A percentile compares a stretch with the other conserved stretches of the same genome.
These are phyloP conservation scores for Scortechinia acanthostroma DNA, from an alignment of 2,329 filamentous ascomycete species.

Conservation along the genomic window DNA sequence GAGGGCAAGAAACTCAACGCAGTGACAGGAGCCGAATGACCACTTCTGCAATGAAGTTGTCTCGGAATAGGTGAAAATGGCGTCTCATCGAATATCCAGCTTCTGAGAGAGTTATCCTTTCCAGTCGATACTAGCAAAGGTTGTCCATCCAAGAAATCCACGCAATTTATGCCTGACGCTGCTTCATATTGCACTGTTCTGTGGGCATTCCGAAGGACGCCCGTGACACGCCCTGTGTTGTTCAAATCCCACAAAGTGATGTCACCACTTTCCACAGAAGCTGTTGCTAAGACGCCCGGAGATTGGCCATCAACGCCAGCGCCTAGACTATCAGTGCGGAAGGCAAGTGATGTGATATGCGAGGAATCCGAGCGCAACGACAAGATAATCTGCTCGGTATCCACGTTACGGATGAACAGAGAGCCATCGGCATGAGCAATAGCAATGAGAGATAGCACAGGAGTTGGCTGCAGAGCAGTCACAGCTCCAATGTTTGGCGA, in stretches of 20 bases:
- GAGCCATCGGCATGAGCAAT: constrained; percentile 79
- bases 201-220: constrained; percentile 81
- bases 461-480: constrained; percentile 78
- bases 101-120: constrained; percentile 85
- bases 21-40: constrained; percentile 80
- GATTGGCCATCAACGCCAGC: constrained; percentile 80
- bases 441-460: constrained; percentile 77
- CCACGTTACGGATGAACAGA: constrained; percentile 74
- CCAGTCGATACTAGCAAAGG: constrained; percentile 85
- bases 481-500: constrained; percentile 69
- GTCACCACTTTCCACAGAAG: constrained; percentile 72
- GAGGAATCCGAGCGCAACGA: constrained; percentile 49
- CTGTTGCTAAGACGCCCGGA: constrained; percentile 89
- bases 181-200: constrained; percentile 61
- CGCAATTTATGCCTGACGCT: constrained; percentile 73
- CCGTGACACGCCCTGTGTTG: constrained; percentile 76
- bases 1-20: constrained; percentile 79
- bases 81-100: constrained; percentile 91
- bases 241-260: constrained; percentile 96
- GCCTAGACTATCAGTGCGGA: constrained; percentile 81
- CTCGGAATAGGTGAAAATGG: constrained; percentile 83
- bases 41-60: constrained; percentile 76
- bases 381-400: constrained; percentile 68
- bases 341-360: constrained; percentile 75
- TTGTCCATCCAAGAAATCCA: constrained; percentile 85